Evolutionary conservation across 805 yeast genomes (phyloP), one percentile per base, ranked within the genome.

Genomic region (Ogataea chonburiensis): DNA sequence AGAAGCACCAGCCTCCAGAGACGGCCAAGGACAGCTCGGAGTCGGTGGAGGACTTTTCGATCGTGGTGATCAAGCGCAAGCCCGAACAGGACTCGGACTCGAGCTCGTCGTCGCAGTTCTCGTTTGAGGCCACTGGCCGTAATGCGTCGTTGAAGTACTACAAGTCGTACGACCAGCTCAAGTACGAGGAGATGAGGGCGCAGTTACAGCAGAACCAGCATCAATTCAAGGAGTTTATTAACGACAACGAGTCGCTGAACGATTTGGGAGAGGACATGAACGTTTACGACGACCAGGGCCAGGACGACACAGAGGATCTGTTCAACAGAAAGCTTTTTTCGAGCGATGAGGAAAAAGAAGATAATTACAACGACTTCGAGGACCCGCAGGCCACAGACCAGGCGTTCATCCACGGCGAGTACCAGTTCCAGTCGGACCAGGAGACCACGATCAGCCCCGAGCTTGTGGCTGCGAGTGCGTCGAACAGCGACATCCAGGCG

Each of bases 241-340:
- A 55, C 16, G 58, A 54, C 31, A 40, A 31, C 30, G 61, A 50
- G 24, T 46, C 55, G 4, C 23, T 52, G 24, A 38, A 48, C 14
- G 59, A 58, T 19, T 42, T 60, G 24, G 46, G 51, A 11, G 64
- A 61, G 17, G 65, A 60, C 27, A 40, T 58, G 55, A 59, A 61
- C 31, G 53, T 47, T 35, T 49, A 45, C 13, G 64, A 63, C 40
- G 53, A 47, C 15, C 56, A 53, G 7, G 58, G 43, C 14, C 53
- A 50, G 20, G 70, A 65, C 37, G 70, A 64, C 23, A 64, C 70
- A 0, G 68, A 64, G 38, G 58, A 52, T 8, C 39, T 66, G 26
- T 64, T 64, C 43, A 64, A 64, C 31, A 43, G 70, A 25, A 56
- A 58, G 31, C 36, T 65, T 12, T 65, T 66, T 37, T 56, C 63